Evolutionary conservation across 2,329 filamentous ascomycete species (phyloP).

Genomic region (Paracoccidioides brasiliensis): DNA sequence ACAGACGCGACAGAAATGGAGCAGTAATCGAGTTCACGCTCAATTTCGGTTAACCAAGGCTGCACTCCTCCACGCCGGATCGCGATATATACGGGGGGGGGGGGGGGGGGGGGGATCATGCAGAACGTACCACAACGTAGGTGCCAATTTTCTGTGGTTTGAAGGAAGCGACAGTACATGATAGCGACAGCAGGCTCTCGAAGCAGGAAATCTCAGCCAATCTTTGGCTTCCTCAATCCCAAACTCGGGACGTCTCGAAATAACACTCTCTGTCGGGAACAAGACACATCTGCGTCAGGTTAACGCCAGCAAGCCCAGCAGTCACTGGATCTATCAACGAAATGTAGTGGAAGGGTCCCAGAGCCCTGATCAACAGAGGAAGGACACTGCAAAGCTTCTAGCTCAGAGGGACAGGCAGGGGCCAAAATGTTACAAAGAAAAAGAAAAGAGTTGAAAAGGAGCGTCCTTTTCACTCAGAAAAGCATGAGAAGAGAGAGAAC

Average conservation of each 20-base stretch:
- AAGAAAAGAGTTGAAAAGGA: conserved; percentile 11
- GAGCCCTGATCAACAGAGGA: not conserved
- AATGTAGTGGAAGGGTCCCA: not conserved
- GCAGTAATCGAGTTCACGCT: not conserved
- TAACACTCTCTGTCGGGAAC: not conserved
- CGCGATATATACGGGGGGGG: too few relatives aligned
- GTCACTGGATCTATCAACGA: not conserved
- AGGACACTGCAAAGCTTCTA: conserved; percentile 7
- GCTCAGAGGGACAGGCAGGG: conserved; percentile 10
- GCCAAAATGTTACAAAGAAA: conserved; percentile 10
- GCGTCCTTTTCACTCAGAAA: conserved; percentile 2
- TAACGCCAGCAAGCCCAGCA: not conserved
- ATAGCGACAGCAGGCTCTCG: not conserved
- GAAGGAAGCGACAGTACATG: not conserved
- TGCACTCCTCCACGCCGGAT: not conserved
- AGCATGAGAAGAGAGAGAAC: not conserved
- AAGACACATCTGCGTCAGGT: not conserved
- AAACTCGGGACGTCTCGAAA: conserved; percentile 16
- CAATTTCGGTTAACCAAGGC: not conserved
- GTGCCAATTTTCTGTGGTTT: not conserved
- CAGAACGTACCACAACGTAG: not conserved
- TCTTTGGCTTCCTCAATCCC: conserved; percentile 12
- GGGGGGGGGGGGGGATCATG: not conserved
- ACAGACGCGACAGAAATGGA: not conserved
- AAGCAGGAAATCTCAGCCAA: not conserved